Percentiles rank a stretch among this genome's conserved stretches.
Evolutionary conservation across 345 rosid species (phyloP).

Genomic region (Rhizophora mangle): DNA sequence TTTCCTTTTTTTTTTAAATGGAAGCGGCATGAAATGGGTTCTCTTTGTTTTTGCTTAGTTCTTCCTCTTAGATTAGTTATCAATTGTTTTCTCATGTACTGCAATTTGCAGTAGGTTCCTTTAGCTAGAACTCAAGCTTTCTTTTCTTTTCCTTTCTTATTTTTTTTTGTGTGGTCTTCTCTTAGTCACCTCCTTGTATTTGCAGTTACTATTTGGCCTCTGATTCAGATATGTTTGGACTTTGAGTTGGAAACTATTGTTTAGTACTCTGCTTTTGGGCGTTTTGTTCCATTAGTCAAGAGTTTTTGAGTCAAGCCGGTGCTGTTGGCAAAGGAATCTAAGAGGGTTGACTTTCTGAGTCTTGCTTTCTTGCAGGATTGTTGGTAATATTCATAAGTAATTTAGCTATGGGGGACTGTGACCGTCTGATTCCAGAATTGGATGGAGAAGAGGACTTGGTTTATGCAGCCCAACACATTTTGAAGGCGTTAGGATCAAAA

Average conservation of each 20-base stretch:
- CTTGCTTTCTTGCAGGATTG: background rate
- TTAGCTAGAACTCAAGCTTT: background rate
- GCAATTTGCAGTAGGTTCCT: background rate
- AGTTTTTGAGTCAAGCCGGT: background rate
- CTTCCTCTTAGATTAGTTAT: background rate
- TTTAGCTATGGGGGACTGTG: slow-evolving; percentile 47
- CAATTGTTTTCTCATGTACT: background rate
- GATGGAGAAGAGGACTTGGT: slow-evolving; percentile 62
- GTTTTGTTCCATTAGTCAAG: background rate
- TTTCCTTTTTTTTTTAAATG: background rate
- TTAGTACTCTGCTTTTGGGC: slow-evolving; percentile 8
- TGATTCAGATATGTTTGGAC: background rate
- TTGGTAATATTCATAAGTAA: slow-evolving; percentile 2
- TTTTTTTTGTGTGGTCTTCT: background rate
- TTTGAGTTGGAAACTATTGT: background rate
- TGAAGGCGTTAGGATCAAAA: slow-evolving; percentile 53
- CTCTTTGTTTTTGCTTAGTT: background rate
- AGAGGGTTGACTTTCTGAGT: background rate
- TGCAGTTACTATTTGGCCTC: background rate
- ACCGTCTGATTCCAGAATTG: slow-evolving; percentile 19
- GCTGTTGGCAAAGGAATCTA: background rate
- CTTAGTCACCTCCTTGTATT: background rate
- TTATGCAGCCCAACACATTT: slow-evolving; percentile 58
- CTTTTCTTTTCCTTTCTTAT: background rate
- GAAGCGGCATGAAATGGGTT: background rate